Evolutionary conservation across 2,329 filamentous ascomycete species (phyloP).

Genomic region (Shiraia sp.): DNA sequence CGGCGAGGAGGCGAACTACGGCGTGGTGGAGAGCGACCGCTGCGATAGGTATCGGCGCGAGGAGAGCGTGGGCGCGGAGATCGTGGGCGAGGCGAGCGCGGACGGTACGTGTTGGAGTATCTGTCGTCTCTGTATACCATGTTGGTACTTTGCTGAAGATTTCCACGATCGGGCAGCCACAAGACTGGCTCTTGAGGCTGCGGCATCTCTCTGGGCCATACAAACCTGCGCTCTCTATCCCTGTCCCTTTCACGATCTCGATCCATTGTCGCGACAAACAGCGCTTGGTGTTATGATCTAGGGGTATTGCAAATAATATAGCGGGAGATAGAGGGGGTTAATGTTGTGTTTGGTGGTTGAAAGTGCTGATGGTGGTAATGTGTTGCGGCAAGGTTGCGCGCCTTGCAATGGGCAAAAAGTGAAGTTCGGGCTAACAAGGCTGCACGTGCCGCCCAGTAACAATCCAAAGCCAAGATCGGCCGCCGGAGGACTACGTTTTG

Average conservation of each 20-base stretch:
- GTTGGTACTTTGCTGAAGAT: conserved; percentile 13
- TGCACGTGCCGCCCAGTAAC: conserved; percentile 13
- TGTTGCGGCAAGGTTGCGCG: conserved; percentile 10
- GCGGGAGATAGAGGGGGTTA: conserved; percentile 2
- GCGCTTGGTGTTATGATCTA: background rate
- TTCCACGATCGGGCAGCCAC: background rate
- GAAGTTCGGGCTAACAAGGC: conserved; percentile 26
- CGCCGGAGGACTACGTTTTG: too few species aligned
- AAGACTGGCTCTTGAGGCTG: conserved; percentile 2
- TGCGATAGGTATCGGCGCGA: conserved; percentile 44
- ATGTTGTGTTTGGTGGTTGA: conserved; percentile 1
- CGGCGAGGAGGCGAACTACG: conserved; percentile 36
- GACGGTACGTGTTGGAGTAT: conserved; percentile 44
- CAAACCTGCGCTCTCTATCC: conserved; percentile 51
- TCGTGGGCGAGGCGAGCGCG: conserved; percentile 40
- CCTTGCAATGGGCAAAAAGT: conserved; percentile 27
- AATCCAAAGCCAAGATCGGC: conserved; percentile 3
- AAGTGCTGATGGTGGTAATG: conserved; percentile 4
- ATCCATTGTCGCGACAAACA: conserved; percentile 31
- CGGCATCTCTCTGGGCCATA: conserved; percentile 23
- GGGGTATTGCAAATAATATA: conserved; percentile 2
- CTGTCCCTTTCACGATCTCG: conserved; percentile 48
- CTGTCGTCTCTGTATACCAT: conserved; percentile 35
- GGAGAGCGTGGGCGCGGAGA: conserved; percentile 37
- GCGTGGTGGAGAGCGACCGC: conserved; percentile 38